Percentiles rank a stretch among this genome's conserved stretches.
Evolutionary conservation across 1,284 basidiomycete species (phyloP).

Genomic region (Cystobasidium slooffiae): DNA sequence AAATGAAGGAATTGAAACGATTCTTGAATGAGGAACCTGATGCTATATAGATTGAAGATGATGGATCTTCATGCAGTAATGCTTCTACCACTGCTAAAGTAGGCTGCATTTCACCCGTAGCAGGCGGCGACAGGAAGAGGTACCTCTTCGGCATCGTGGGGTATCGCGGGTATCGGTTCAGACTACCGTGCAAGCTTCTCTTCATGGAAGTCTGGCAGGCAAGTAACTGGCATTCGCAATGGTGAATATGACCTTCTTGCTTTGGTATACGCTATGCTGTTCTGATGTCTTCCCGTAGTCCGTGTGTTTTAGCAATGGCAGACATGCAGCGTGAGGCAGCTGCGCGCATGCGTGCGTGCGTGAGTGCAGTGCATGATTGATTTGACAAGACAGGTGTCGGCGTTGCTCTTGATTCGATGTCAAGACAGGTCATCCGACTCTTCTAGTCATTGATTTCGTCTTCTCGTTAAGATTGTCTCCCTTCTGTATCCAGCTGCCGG

Average conservation of each 20-base stretch:
- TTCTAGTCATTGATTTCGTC: background rate
- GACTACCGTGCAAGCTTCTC: too few species aligned
- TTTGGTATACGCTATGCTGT: too few species aligned
- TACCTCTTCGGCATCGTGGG: background rate
- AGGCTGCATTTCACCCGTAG: slow-evolving; percentile 34
- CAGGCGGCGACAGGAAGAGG: slow-evolving; percentile 34
- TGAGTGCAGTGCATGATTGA: background rate
- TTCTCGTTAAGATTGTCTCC: too few species aligned
- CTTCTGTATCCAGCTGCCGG: too few species aligned
- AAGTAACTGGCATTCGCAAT: too few species aligned
- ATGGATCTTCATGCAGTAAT: background rate
- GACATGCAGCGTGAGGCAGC: too few species aligned
- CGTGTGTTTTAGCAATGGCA: too few species aligned
- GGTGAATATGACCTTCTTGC: too few species aligned
- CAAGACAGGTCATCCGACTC: background rate
- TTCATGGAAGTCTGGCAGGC: too few species aligned
- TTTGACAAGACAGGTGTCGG: background rate
- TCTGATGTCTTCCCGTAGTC: too few species aligned
- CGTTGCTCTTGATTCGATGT: background rate
- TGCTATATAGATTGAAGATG: slow-evolving; percentile 8
- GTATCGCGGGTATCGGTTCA: background rate
- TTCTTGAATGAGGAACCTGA: slow-evolving; percentile 26
- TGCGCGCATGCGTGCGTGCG: too few species aligned
- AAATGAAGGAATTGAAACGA: slow-evolving; percentile 14
- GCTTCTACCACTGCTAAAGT: slow-evolving; percentile 5